These are phyloP conservation scores for Tinospora cordifolia DNA, from an alignment of 164 flowering plant species.

Conservation along the genomic window DNA sequence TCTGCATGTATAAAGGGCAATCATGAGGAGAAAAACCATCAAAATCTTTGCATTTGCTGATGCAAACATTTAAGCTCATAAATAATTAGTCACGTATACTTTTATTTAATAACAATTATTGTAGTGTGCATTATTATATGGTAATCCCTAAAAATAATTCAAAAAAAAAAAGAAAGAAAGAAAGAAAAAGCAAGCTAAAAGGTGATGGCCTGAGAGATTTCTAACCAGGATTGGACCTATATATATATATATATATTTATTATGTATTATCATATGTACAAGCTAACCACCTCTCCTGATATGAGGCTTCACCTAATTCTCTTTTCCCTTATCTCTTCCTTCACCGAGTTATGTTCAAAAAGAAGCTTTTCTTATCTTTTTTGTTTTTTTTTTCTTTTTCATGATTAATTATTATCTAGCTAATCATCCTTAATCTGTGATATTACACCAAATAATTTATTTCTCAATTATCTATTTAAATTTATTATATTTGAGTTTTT, in stretches of 20 bases:
- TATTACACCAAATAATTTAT: too few relatives aligned
- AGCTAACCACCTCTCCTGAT: neutral
- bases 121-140: neutral
- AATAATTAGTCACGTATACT: neutral
- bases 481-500: too few relatives aligned
- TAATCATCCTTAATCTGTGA: neutral
- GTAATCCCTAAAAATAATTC: neutral
- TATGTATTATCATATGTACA: neutral
- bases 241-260: too few relatives aligned
- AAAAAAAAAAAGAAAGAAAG: neutral
- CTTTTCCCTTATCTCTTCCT: neutral
- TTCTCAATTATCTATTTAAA: too few relatives aligned
- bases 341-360: neutral
- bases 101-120: too few relatives aligned
- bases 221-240: neutral
- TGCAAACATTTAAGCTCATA: too few relatives aligned
- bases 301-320: neutral
- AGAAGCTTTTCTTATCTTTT: neutral
- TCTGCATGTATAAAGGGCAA: too few relatives aligned
- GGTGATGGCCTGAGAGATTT: neutral
- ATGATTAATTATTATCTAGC: neutral
- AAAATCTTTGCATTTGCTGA: too few relatives aligned
- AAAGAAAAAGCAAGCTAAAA: too few relatives aligned
- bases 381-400: too few relatives aligned
- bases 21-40: too few relatives aligned